These are phyloP conservation scores for Candida easanensis DNA, from an alignment of 805 yeast species.

Conservation along the genomic window DNA sequence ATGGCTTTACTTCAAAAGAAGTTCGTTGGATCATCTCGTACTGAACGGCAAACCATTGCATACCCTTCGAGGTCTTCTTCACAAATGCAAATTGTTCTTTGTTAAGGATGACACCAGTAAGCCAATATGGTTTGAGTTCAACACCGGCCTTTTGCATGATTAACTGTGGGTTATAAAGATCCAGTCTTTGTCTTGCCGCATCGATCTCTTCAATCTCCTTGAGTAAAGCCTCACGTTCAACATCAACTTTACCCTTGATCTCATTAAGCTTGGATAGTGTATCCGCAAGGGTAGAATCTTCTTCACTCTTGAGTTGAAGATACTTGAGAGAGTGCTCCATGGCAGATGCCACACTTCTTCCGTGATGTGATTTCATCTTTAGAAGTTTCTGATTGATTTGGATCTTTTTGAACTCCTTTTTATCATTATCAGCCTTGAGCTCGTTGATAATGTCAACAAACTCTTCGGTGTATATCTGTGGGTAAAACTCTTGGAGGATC, in stretches of 20 bases:
- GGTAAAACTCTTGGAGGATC: neutral
- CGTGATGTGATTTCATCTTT: constrained; percentile 29
- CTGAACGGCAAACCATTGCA: constrained; percentile 31
- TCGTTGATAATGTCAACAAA: constrained; percentile 4
- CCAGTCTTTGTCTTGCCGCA: constrained; percentile 14
- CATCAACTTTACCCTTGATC: neutral
- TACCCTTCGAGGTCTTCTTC: constrained; percentile 16
- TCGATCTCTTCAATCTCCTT: constrained; percentile 6
- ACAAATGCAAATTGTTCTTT: constrained; percentile 32
- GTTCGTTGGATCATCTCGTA: constrained; percentile 30
- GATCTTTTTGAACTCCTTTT: neutral
- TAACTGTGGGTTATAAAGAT: constrained; percentile 27
- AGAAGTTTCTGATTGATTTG: neutral
- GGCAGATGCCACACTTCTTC: constrained; percentile 29
- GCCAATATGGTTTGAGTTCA: constrained; percentile 35
- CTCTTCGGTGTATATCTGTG: constrained; percentile 1
- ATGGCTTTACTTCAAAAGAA: constrained; percentile 17
- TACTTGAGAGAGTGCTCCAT: constrained; percentile 28
- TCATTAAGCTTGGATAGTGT: constrained; percentile 4
- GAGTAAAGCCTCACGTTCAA: neutral
- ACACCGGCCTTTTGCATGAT: constrained; percentile 24
- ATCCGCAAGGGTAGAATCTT: constrained; percentile 11
- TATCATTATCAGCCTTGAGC: neutral
- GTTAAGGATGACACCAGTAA: constrained; percentile 36
- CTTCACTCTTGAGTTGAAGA: constrained; percentile 20